Evolutionary conservation across 768 basidiomycete genomes (phyloP), one percentile per base, ranked within the genome.

Genomic region (Naganishia antarctica): DNA sequence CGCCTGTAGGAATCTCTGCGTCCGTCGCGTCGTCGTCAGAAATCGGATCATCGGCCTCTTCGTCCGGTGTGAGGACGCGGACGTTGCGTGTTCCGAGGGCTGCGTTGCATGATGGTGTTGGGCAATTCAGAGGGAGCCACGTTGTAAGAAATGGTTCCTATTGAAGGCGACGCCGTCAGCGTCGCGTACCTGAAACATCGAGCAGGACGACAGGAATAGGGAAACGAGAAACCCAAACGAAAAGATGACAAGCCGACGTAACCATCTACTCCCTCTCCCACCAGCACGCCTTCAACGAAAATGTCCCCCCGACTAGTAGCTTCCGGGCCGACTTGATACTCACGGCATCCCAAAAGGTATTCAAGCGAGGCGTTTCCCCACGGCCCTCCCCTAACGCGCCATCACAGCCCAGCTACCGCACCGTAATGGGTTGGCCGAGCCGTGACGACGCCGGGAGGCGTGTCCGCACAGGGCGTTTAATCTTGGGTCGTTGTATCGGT

Each of bases 401-500:
- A 15, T n/a, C n/a, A n/a, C n/a, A n/a, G n/a, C n/a, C n/a, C n/a
- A n/a, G n/a, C n/a, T n/a, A n/a, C n/a, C n/a, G n/a, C n/a, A n/a
- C n/a, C n/a, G n/a, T n/a, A n/a, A n/a, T n/a, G n/a, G n/a, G n/a
- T n/a, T n/a, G n/a, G n/a, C n/a, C n/a, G n/a, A n/a, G n/a, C n/a
- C n/a, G n/a, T n/a, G n/a, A n/a, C n/a, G n/a, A n/a, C n/a, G n/a
- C n/a, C n/a, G n/a, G n/a, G n/a, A n/a, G n/a, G n/a, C n/a, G n/a
- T n/a, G 43, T n/a, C 8, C 43, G 43, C 43, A 18, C 25, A n/a
- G n/a, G n/a, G n/a, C n/a, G n/a, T n/a, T 51, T 18, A 23, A 40
- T 63, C 25, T 63, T 50, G 62, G 62, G 49, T 37, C 34, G 43
- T 63, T 63, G 62, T 63, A 63, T 63, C 62, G 62, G 62, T 53